phyloP scores from a whole-genome alignment of 2,329 filamentous ascomycete species.

The Fusarium nurragi region DNA sequence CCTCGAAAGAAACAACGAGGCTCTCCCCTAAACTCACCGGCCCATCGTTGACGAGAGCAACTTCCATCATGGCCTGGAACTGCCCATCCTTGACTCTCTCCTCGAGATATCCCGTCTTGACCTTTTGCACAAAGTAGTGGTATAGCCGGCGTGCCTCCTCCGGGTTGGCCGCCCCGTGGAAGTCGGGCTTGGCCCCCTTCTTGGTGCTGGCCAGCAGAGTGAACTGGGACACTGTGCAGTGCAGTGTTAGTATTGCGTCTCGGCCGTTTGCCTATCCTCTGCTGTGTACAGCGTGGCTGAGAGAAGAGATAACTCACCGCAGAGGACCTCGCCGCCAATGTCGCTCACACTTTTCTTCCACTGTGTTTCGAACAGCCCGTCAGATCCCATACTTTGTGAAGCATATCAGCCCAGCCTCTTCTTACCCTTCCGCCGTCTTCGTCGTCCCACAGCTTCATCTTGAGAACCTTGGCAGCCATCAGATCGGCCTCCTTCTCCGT shows the following conservation, averaged over 20 bases:
- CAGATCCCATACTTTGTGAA: conserved; percentile 12
- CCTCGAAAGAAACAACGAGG: background rate
- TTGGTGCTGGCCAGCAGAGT: conserved; percentile 93
- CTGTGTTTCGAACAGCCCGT: conserved; percentile 54
- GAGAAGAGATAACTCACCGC: conserved; percentile 66
- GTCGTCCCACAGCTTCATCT: conserved; percentile 92
- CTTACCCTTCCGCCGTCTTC: conserved; percentile 72
- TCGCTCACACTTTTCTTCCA: conserved; percentile 94
- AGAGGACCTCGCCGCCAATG: conserved; percentile 91
- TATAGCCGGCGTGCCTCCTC: conserved; percentile 85
- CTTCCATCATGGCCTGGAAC: conserved; percentile 99
- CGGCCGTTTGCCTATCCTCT: background rate
- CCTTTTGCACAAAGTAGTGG: conserved; percentile 80
- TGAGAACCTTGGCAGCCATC: conserved; percentile 86
- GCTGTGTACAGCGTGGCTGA: background rate
- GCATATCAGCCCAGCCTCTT: background rate
- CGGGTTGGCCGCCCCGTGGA: conserved; percentile 84
- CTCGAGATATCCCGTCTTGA: conserved; percentile 74
- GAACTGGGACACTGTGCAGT: conserved; percentile 87
- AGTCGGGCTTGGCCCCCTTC: conserved; percentile 95
- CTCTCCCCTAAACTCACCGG: conserved; percentile 58
- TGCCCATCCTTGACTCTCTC: conserved; percentile 92
- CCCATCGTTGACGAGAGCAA: conserved; percentile 88
- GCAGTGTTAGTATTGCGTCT: background rate
- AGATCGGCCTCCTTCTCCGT: conserved; percentile 87